Evolutionary conservation across 2,329 filamentous ascomycete genomes (phyloP).

Genomic region (Ophiocordyceps robertsii): DNA sequence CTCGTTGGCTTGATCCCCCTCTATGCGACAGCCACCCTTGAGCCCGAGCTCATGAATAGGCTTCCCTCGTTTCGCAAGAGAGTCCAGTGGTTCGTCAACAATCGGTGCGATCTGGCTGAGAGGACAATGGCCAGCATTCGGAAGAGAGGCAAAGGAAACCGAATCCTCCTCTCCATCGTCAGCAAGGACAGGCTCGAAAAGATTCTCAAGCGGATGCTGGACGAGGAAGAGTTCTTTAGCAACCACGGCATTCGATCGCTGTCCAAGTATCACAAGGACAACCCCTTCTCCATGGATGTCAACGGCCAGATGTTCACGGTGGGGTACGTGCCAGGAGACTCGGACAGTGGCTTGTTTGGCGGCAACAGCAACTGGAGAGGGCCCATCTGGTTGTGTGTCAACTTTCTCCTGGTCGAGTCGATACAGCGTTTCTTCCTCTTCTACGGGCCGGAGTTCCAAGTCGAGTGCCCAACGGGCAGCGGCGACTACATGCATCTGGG

Average conservation of each 20-base stretch:
- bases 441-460: constrained; percentile 76
- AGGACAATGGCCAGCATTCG: constrained; percentile 90
- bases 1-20: constrained; percentile 88
- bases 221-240: constrained; percentile 85
- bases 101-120: constrained; percentile 74
- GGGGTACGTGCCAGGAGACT: constrained; percentile 86
- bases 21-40: constrained; percentile 81
- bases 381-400: constrained; percentile 91
- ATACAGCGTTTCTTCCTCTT: constrained; percentile 94
- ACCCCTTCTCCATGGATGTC: constrained; percentile 91
- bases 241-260: constrained; percentile 83
- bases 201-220: constrained; percentile 83
- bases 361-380: constrained; percentile 98
- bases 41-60: constrained; percentile 85
- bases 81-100: constrained; percentile 86
- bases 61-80: constrained; percentile 88
- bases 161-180: constrained; percentile 77
- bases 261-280: constrained; percentile 79
- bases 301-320: constrained; percentile 84
- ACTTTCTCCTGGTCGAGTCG: constrained; percentile 87
- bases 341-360: constrained; percentile 86
- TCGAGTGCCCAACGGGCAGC: constrained; percentile 88
- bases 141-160: constrained; percentile 78
- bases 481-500: constrained; percentile 93
- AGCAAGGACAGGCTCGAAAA: constrained; percentile 85